Evolutionary conservation across 345 rosid genomes (phyloP).

Genomic region (Heritiera littoralis): DNA sequence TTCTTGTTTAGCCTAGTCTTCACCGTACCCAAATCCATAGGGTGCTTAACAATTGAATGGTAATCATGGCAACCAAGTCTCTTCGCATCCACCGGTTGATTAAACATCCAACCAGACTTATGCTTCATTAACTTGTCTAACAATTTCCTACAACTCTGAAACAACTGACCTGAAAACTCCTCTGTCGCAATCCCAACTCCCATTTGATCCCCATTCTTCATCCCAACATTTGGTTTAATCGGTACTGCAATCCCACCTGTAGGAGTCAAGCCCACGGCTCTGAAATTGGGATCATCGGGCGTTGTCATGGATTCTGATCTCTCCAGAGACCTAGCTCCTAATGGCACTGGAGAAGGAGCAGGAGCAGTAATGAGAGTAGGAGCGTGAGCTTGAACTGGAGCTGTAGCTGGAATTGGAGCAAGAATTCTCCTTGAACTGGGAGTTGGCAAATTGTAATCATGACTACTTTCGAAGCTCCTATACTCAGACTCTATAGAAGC

Average conservation of each 20-base stretch:
- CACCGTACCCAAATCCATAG: constrained; percentile 96
- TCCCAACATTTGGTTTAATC: too few relatives aligned
- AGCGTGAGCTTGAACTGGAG: too few relatives aligned
- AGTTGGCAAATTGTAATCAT: constrained; percentile 28
- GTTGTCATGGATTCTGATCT: too few relatives aligned
- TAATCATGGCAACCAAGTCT: constrained; percentile 78
- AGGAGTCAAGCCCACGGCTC: constrained; percentile 22
- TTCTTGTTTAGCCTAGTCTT: constrained; percentile 38
- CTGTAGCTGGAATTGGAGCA: constrained; percentile 25
- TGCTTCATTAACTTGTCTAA: constrained; percentile 78
- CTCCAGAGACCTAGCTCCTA: too few relatives aligned
- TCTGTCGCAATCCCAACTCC: constrained; percentile 29
- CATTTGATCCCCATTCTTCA: not conserved
- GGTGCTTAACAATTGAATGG: constrained; percentile 63
- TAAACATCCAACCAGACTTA: constrained; percentile 83
- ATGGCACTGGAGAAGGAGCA: too few relatives aligned
- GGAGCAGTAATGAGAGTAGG: too few relatives aligned
- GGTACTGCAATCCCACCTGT: constrained; percentile 29
- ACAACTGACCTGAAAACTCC: constrained; percentile 45
- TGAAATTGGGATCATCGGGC: too few relatives aligned
- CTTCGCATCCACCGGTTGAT: constrained; percentile 75
- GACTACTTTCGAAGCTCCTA: constrained; percentile 32
- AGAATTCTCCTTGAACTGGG: constrained; percentile 36
- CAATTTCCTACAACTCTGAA: constrained; percentile 59
- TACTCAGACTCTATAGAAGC: constrained; percentile 41